These are phyloP conservation scores for Cladosporium sp. DNA, from an alignment of 2,329 filamentous ascomycete genomes.

Conservation along the genomic window DNA sequence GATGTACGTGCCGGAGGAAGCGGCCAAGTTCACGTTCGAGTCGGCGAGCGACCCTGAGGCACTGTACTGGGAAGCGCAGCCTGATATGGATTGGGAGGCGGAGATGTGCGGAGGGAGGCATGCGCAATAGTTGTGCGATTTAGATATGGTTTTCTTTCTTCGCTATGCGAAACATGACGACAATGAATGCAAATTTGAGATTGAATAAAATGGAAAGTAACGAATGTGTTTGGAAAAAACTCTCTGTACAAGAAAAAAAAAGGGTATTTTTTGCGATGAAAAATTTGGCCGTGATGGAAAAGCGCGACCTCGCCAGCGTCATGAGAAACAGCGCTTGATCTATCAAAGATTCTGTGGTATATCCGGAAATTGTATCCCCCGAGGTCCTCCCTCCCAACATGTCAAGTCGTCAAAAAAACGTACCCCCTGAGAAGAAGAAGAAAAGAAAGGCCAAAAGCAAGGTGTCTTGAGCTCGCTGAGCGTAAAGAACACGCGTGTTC, in stretches of 20 bases:
- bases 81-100: conserved; percentile 42
- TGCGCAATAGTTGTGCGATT: background rate
- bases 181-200: too few relatives aligned
- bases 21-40: conserved; percentile 50
- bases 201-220: too few relatives aligned
- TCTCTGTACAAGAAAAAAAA: background rate
- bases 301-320: background rate
- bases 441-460: background rate
- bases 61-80: conserved; percentile 50
- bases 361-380: conserved; percentile 7
- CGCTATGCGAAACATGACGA: too few relatives aligned
- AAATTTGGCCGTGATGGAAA: background rate
- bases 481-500: background rate
- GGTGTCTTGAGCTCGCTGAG: background rate
- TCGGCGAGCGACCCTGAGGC: conserved; percentile 45
- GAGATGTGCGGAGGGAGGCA: conserved; percentile 21
- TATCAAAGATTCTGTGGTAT: conserved; percentile 7
- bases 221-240: too few relatives aligned
- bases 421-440: background rate
- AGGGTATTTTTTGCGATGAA: background rate
- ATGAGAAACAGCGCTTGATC: background rate
- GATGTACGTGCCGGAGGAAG: conserved; percentile 51
- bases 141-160: too few relatives aligned
- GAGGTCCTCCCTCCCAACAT: background rate
- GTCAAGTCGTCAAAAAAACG: conserved; percentile 7